Percentiles rank a stretch among this genome's conserved stretches.
These are phyloP conservation scores for Xylaria multiplex DNA, from an alignment of 2,329 filamentous ascomycete genomes.

Conservation along the genomic window DNA sequence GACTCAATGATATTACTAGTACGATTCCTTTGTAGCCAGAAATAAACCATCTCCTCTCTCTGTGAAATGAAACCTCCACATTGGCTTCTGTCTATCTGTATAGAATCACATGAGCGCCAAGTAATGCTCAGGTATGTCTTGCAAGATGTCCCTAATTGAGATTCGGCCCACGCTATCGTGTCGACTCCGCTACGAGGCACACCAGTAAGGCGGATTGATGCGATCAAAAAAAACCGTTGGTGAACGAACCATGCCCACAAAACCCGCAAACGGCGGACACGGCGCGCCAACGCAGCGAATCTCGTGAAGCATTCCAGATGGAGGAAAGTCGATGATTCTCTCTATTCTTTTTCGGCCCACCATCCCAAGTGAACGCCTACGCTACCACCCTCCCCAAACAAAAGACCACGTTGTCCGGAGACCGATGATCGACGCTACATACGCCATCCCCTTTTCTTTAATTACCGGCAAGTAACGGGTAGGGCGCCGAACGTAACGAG, in stretches of 20 bases:
- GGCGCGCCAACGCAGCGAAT: constrained; percentile 35
- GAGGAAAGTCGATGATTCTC: constrained; percentile 9
- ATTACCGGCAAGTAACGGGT: constrained; percentile 30
- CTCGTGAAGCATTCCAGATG: constrained; percentile 24
- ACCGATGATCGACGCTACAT: constrained; percentile 38
- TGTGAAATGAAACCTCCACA: constrained; percentile 12
- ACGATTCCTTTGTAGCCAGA: constrained; percentile 16
- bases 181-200: constrained; percentile 25
- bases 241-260: constrained; percentile 9
- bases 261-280: constrained; percentile 19
- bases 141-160: constrained; percentile 6
- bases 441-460: constrained; percentile 29
- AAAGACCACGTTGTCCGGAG: constrained; percentile 36
- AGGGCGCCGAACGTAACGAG: constrained; percentile 8
- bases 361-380: constrained; percentile 2
- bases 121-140: constrained; percentile 15
- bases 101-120: constrained; percentile 18
- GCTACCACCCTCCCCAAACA: background rate
- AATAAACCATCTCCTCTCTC: constrained; percentile 22
- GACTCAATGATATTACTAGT: constrained; percentile 6
- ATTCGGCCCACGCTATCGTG: constrained; percentile 4
- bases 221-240: constrained; percentile 13
- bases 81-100: constrained; percentile 2
- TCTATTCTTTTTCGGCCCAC: constrained; percentile 16
- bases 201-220: constrained; percentile 26